Conservation (phyloP, 2,329 filamentous ascomycete species). For the Pestalotiopsis sp. region DNA sequence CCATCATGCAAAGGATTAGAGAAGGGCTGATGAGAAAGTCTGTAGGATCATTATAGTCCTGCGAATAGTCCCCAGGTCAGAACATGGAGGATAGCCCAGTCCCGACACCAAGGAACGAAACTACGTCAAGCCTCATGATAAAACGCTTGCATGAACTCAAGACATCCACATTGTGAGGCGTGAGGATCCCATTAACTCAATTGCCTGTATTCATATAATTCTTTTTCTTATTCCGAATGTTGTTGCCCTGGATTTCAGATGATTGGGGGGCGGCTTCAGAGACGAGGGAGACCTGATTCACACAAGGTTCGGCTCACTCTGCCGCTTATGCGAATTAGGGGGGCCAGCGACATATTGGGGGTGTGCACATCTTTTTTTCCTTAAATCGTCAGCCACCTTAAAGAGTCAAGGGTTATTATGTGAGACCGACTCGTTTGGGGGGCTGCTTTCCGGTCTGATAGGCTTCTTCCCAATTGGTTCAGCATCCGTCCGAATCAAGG, state of each 20-base stretch:
- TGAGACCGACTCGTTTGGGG: not conserved
- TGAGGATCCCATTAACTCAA: not conserved
- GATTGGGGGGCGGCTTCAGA: not conserved
- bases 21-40: not conserved
- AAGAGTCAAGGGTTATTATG: not conserved
- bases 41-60: not conserved
- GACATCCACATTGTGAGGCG: slow-evolving; percentile 1
- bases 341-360: not conserved
- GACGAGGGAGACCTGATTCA: not conserved
- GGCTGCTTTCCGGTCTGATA: not conserved
- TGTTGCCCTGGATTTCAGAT: not conserved
- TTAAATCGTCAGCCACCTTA: not conserved
- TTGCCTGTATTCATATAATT: not conserved
- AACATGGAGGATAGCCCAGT: not conserved
- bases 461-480: slow-evolving; percentile 1
- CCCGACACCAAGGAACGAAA: not conserved
- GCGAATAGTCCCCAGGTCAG: not conserved
- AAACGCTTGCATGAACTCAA: not conserved
- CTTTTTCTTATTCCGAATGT: not conserved
- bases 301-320: not conserved
- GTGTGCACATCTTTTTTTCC: not conserved
- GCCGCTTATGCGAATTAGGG: slow-evolving; percentile 3
- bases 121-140: not conserved
- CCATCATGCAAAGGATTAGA: not conserved
- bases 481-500: not conserved